These are phyloP conservation scores for Hygrocybe punicea DNA, from an alignment of 768 basidiomycete species.

Conservation along the genomic window DNA sequence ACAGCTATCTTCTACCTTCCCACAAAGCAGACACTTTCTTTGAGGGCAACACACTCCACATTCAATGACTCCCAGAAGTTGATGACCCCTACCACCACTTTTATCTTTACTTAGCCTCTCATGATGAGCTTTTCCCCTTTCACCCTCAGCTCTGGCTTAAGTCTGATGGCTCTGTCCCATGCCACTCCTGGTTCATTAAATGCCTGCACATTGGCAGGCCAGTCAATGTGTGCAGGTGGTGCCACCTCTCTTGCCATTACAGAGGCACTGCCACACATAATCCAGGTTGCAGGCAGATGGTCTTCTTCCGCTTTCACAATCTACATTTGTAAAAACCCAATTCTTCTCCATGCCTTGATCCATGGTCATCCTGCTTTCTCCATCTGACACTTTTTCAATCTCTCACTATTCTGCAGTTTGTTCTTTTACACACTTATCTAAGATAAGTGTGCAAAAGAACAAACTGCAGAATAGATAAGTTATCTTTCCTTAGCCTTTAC, in stretches of 20 bases:
- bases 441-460: too few species aligned
- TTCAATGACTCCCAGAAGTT: too few species aligned
- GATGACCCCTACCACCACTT: too few species aligned
- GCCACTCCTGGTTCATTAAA: slow-evolving; percentile 31
- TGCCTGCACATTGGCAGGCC: slow-evolving; percentile 31
- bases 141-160: slow-evolving; percentile 35
- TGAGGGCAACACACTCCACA: too few species aligned
- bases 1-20: too few species aligned
- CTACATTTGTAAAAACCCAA: slow-evolving; percentile 41
- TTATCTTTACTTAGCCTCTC: too few species aligned
- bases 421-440: too few species aligned
- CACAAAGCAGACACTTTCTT: too few species aligned
- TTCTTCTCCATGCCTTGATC: not conserved
- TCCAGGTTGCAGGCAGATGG: slow-evolving; percentile 35
- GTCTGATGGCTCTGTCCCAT: slow-evolving; percentile 30
- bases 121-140: slow-evolving; percentile 1
- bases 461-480: too few species aligned
- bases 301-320: slow-evolving; percentile 32
- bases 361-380: not conserved
- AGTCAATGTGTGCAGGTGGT: slow-evolving; percentile 41
- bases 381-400: too few species aligned
- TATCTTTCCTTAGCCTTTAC: too few species aligned
- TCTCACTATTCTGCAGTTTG: too few species aligned
- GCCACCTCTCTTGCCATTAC: slow-evolving; percentile 38
- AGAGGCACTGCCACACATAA: slow-evolving; percentile 22